Percentiles rank a stretch among this genome's conserved stretches.
Conservation (phyloP, 2,329 filamentous ascomycete species). For the Xylaria sp. region DNA sequence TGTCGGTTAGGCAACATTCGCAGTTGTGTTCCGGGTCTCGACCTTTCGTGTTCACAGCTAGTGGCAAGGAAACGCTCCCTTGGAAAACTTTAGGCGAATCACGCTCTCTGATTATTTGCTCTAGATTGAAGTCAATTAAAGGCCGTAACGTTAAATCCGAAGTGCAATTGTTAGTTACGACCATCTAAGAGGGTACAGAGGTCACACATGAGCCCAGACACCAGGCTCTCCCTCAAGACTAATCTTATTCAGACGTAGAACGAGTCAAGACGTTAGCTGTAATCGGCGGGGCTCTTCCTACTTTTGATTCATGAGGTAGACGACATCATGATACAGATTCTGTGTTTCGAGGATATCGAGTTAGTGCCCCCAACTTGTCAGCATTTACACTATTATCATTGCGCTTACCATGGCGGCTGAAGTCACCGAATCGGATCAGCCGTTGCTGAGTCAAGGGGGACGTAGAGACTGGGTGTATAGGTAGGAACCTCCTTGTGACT, state of each 20-base stretch:
- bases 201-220: conserved; percentile 17
- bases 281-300: neutral
- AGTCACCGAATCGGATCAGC: conserved; percentile 19
- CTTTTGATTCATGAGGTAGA: neutral
- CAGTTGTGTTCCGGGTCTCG: conserved; percentile 1
- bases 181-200: neutral
- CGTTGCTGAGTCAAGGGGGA: conserved; percentile 32
- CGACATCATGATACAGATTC: conserved; percentile 11
- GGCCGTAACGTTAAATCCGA: neutral
- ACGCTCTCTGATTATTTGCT: conserved; percentile 23
- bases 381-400: conserved; percentile 16
- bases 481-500: conserved; percentile 16
- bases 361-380: conserved; percentile 17
- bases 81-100: neutral
- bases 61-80: neutral
- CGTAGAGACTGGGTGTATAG: conserved; percentile 6
- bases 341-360: conserved; percentile 10
- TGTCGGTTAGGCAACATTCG: neutral
- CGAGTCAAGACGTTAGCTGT: conserved; percentile 13
- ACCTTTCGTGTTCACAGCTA: conserved; percentile 9
- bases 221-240: neutral
- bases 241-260: conserved; percentile 11
- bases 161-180: conserved; percentile 6
- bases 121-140: conserved; percentile 6
- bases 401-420: conserved; percentile 30